phyloP scores from a whole-genome alignment of 495 filamentous ascomycete species.

The Cladorrhinum samala region DNA sequence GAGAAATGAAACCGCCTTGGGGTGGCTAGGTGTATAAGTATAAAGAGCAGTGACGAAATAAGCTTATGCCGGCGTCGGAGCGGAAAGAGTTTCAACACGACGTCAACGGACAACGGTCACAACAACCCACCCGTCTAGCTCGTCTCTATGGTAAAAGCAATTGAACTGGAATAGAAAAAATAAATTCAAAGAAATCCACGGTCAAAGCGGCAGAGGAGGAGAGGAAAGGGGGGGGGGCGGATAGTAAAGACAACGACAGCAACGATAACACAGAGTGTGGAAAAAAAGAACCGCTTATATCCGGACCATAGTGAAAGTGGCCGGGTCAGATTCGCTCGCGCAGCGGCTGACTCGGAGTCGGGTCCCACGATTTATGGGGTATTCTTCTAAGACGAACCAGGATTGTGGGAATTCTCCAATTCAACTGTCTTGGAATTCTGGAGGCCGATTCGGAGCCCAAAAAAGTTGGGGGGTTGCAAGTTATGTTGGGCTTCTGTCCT shows the following conservation, averaged over 20 bases:
- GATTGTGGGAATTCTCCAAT: background rate
- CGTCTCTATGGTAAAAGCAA: too few species aligned
- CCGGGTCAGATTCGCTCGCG: constrained; percentile 9
- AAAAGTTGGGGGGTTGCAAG: background rate
- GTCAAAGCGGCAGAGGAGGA: too few species aligned
- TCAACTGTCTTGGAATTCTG: background rate
- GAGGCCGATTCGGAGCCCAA: constrained; percentile 1
- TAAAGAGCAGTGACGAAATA: too few species aligned
- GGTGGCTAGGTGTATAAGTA: too few species aligned
- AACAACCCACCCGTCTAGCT: too few species aligned
- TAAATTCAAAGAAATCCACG: background rate
- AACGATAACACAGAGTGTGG: background rate
- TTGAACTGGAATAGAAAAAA: background rate
- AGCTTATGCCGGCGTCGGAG: background rate
- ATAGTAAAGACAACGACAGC: background rate
- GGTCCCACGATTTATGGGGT: background rate
- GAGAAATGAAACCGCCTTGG: too few species aligned
- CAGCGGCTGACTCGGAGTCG: background rate
- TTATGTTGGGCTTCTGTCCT: background rate
- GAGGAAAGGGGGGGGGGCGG: too few species aligned
- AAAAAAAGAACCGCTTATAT: constrained; percentile 16
- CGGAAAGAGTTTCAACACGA: background rate
- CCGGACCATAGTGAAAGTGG: constrained; percentile 9
- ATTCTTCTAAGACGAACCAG: background rate
- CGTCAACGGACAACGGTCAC: too few species aligned